These are phyloP conservation scores for Boletus huronensis DNA, from an alignment of 768 basidiomycete species.

Conservation along the genomic window DNA sequence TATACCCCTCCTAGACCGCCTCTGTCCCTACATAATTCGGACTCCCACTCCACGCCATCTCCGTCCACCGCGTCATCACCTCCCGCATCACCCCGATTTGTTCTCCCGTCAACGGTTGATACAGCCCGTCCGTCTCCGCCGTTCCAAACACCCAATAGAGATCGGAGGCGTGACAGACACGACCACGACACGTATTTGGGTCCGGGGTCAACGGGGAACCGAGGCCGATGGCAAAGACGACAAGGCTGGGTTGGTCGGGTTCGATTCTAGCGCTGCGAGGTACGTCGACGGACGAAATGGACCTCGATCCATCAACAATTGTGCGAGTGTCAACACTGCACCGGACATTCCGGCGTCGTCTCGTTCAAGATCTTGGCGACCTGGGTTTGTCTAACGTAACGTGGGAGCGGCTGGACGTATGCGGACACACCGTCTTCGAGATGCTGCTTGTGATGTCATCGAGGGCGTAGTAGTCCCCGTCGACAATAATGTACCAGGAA, in stretches of 20 bases:
- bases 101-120: slow-evolving; percentile 11
- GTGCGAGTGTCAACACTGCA: slow-evolving; percentile 1
- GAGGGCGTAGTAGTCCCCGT: slow-evolving; percentile 19
- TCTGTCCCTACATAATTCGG: slow-evolving; percentile 11
- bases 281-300: slow-evolving; percentile 5
- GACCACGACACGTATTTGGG: slow-evolving; percentile 11
- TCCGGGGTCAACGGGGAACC: slow-evolving; percentile 14
- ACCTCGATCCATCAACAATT: slow-evolving; percentile 12
- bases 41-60: slow-evolving; percentile 17
- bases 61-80: slow-evolving; percentile 7
- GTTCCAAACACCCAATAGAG: slow-evolving; percentile 13
- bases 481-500: slow-evolving; percentile 11
- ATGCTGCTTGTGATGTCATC: slow-evolving; percentile 14
- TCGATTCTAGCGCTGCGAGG: slow-evolving; percentile 8
- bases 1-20: slow-evolving; percentile 13
- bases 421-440: slow-evolving; percentile 3
- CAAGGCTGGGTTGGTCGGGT: slow-evolving; percentile 12
- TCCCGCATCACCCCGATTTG: slow-evolving; percentile 4
- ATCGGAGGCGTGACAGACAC: slow-evolving; percentile 9
- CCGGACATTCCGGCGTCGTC: slow-evolving; percentile 10
- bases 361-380: slow-evolving; percentile 8
- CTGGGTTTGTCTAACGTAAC: slow-evolving; percentile 8
- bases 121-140: slow-evolving; percentile 13
- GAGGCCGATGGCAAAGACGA: slow-evolving; percentile 1
- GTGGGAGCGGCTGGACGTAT: slow-evolving; percentile 1